Percentiles rank a stretch among this genome's conserved stretches.
These are phyloP conservation scores for Penicillium psychrosexuale DNA, from an alignment of 2,329 filamentous ascomycete species.

Conservation along the genomic window DNA sequence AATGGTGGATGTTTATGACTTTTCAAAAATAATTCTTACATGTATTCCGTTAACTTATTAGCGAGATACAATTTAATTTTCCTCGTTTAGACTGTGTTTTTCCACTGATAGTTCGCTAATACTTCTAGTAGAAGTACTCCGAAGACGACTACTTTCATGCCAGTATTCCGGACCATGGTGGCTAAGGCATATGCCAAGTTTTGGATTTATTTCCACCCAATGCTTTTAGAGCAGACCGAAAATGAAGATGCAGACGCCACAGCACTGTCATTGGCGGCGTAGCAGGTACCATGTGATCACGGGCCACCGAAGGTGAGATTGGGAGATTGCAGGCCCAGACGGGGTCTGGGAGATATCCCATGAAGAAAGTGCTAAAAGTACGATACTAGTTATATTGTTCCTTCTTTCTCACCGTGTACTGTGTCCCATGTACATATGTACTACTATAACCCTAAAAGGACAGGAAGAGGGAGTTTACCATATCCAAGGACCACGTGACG, in stretches of 20 bases:
- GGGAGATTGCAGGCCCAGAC: slow-evolving; percentile 2
- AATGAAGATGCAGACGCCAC: not conserved
- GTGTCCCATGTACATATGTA: not conserved
- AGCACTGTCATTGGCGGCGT: not conserved
- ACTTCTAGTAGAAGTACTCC: not conserved
- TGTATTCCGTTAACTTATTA: not conserved
- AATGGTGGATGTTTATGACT: not conserved
- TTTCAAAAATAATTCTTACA: not conserved
- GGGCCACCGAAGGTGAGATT: slow-evolving; percentile 1
- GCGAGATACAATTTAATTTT: not conserved
- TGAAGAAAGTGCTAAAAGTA: not conserved
- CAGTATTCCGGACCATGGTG: not conserved
- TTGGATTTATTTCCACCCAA: not conserved
- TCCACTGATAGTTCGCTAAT: not conserved
- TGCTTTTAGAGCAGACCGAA: not conserved
- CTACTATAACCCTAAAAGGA: not conserved
- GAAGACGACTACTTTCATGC: not conserved
- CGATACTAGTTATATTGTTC: not conserved
- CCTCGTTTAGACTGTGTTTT: not conserved
- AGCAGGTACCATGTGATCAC: not conserved
- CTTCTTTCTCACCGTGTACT: not conserved
- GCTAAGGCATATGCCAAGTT: not conserved
- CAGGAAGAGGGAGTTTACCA: not conserved
- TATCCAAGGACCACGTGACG: not conserved
- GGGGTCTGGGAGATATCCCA: not conserved